phyloP scores from a whole-genome alignment of 1,284 basidiomycete genomes.

The Wolfiporia cocos region DNA sequence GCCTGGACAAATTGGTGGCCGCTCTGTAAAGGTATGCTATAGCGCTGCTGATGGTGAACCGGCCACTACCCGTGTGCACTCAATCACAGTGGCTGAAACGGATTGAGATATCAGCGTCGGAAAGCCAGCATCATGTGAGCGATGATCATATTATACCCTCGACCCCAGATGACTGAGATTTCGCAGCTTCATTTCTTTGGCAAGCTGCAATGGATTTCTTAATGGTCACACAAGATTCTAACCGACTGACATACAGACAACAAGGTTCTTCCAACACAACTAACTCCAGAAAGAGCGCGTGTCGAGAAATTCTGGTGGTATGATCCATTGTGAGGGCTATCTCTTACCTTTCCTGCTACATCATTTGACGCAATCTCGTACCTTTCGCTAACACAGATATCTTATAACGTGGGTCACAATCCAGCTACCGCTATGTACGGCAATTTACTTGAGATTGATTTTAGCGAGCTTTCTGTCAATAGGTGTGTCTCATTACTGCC shows the following conservation, averaged over 20 bases:
- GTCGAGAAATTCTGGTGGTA: constrained; percentile 58
- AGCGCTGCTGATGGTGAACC: no score
- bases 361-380: no score
- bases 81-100: constrained; percentile 56
- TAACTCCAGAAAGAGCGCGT: constrained; percentile 52
- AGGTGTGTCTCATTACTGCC: no score
- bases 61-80: no score
- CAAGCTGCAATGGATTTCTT: no score
- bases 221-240: no score
- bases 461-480: constrained; percentile 58
- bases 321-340: constrained; percentile 40
- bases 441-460: constrained; percentile 3
- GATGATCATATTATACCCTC: background rate
- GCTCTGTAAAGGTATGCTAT: constrained; percentile 41
- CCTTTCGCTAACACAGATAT: no score
- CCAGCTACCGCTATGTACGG: constrained; percentile 5
- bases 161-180: background rate
- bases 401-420: constrained; percentile 37
- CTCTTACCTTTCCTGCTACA: no score
- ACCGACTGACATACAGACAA: no score
- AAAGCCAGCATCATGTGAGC: constrained; percentile 50
- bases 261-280: constrained; percentile 53
- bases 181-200: constrained; percentile 13
- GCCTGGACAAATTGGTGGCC: constrained; percentile 62
- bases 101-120: constrained; percentile 48